These are phyloP conservation scores for Eimeria maxima DNA, from an alignment of 169 alveolate genomes.

Conservation along the genomic window DNA sequence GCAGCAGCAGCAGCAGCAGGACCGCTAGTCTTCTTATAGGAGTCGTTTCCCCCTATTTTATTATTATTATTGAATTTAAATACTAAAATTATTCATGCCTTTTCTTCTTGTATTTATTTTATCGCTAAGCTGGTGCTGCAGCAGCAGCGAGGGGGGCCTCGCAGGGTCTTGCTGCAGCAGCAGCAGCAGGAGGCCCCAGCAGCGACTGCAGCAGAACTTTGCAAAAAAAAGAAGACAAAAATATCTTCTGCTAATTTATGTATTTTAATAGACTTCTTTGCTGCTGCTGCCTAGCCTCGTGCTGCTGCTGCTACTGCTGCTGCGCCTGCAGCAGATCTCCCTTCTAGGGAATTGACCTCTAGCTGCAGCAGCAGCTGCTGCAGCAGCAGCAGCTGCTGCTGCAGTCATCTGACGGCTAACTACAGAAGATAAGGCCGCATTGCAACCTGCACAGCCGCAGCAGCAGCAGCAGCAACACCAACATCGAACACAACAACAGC, in stretches of 20 bases:
- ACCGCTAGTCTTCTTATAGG: neutral
- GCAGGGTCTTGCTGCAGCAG: neutral
- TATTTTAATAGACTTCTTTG: neutral
- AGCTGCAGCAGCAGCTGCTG: slow-evolving; percentile 31
- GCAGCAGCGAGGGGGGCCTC: neutral
- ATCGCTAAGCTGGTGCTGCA: neutral
- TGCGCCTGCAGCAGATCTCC: slow-evolving; percentile 8
- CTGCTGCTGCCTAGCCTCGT: neutral
- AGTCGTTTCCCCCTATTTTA: no score
- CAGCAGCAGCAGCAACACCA: neutral
- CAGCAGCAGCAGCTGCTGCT: slow-evolving; percentile 24
- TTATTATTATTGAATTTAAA: neutral
- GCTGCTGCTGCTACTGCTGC: slow-evolving; percentile 43
- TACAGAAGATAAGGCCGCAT: neutral
- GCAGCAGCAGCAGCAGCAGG: neutral
- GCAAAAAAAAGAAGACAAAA: no score
- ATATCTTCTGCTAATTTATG: neutral
- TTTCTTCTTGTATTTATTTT: no score
- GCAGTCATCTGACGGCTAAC: neutral
- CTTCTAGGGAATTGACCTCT: neutral
- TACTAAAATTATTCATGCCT: no score
- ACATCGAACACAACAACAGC: neutral
- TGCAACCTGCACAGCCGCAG: neutral
- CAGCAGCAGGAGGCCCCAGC: neutral
- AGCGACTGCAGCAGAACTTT: neutral